These are phyloP conservation scores for Anisodus tanguticus DNA, from an alignment of 257 asterid genomes.

Conservation along the genomic window DNA sequence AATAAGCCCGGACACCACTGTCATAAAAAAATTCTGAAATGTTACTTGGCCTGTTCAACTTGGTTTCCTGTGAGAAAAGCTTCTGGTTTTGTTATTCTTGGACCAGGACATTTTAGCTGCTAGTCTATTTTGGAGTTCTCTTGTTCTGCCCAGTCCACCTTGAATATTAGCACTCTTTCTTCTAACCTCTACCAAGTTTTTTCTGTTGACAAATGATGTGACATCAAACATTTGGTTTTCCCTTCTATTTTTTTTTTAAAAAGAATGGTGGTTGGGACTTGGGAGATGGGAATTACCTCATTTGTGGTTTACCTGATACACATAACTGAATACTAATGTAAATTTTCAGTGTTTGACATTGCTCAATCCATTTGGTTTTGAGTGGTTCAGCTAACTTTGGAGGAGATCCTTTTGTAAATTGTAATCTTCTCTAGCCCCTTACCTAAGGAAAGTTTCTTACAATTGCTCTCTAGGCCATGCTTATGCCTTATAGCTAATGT, in stretches of 20 bases:
- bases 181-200: background rate
- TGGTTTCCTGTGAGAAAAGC: background rate
- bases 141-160: background rate
- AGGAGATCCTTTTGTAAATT: background rate
- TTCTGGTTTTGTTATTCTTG: background rate
- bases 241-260: background rate
- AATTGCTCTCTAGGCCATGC: background rate
- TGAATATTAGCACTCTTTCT: background rate
- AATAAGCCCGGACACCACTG: background rate
- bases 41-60: conserved; percentile 1
- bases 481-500: no score
- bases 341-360: background rate
- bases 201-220: conserved; percentile 15
- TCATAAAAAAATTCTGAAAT: background rate
- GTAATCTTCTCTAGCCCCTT: background rate
- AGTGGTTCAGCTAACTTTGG: background rate
- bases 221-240: conserved; percentile 1
- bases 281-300: conserved; percentile 10
- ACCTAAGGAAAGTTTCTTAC: background rate
- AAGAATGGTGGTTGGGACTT: background rate
- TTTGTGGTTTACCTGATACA: background rate
- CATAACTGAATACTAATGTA: background rate
- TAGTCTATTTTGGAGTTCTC: background rate
- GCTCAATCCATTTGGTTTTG: background rate
- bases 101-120: background rate